These are phyloP conservation scores for Hamamelis virginiana DNA, from an alignment of 164 flowering plant genomes.

Conservation along the genomic window DNA sequence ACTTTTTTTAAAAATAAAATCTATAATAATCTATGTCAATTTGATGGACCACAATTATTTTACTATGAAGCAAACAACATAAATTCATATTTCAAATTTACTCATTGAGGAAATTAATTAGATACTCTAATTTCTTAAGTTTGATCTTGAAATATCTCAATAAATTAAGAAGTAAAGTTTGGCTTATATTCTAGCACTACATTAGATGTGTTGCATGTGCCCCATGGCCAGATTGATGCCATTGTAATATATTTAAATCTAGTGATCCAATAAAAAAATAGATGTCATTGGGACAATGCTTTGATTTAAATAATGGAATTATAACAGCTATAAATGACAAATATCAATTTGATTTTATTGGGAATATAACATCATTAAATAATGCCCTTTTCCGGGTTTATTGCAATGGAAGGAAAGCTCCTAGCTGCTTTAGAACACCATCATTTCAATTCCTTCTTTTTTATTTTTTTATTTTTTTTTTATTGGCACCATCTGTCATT, in stretches of 20 bases:
- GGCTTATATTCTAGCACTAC: neutral
- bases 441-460: neutral
- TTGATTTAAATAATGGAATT: neutral
- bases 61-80: too few relatives aligned
- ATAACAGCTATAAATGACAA: neutral
- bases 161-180: neutral
- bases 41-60: too few relatives aligned
- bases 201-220: neutral
- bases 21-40: too few relatives aligned
- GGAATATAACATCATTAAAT: neutral
- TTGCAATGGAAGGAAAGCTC: neutral
- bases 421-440: neutral
- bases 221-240: neutral
- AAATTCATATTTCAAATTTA: too few relatives aligned
- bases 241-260: neutral
- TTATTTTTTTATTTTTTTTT: neutral
- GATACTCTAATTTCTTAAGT: too few relatives aligned
- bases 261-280: neutral
- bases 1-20: too few relatives aligned
- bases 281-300: neutral
- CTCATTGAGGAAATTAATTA: neutral
- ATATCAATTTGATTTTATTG: neutral
- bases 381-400: neutral
- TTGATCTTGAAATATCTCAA: neutral
- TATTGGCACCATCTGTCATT: conserved; percentile 10